Evolutionary conservation across 305 asterid species (phyloP), one percentile per base, ranked within the genome.

Genomic region (Fraxinus xanthoxyloides): DNA sequence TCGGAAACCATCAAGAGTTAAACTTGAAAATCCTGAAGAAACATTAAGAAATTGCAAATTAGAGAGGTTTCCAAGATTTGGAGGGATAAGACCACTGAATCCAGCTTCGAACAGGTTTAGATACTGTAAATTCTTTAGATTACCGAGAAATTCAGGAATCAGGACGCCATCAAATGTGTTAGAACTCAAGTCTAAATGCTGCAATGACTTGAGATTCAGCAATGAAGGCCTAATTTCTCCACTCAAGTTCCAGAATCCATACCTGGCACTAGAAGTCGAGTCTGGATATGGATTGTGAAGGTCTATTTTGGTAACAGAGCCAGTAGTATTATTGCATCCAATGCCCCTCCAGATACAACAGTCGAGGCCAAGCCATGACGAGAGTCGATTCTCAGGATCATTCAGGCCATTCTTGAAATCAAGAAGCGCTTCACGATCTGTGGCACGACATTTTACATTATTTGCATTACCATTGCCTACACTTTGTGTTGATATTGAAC

Each of bases 281-380:
- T 67, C 75, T 38, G 88, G 86, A 72, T 75, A 72, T 5, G 84
- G 81, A 77, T 87, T 87, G 86, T 67, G 89, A 79, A 90, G 90
- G 75, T 89, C 86, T 72, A 91, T 59, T n/a, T 35, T 77, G 17
- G 82, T 72, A 36, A 91, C 88, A 17, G 74, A 65, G 43, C 88
- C 88, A 7, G 89, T 85, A 59, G 51, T 4, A 0, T 81, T 81
- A 72, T 85, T 89, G 24, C 92, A 86, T 24, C 26, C 36, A 7
- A 91, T 69, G 5, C 93, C 92, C 54, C 82, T 85, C 92, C 95
- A 90, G 17, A 8, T 19, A 76, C 90, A 91, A 74, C 92, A 90
- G 78, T 84, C 81, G 23, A 34, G 43, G 35, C 92, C 93, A n/a
- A 69, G 78, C 93, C 93, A 87, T 0, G 92, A 86, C 9, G 88